Percentiles rank a stretch among this genome's conserved stretches.
These are phyloP conservation scores for Anacardium occidentale DNA, from an alignment of 345 rosid genomes.

Conservation along the genomic window DNA sequence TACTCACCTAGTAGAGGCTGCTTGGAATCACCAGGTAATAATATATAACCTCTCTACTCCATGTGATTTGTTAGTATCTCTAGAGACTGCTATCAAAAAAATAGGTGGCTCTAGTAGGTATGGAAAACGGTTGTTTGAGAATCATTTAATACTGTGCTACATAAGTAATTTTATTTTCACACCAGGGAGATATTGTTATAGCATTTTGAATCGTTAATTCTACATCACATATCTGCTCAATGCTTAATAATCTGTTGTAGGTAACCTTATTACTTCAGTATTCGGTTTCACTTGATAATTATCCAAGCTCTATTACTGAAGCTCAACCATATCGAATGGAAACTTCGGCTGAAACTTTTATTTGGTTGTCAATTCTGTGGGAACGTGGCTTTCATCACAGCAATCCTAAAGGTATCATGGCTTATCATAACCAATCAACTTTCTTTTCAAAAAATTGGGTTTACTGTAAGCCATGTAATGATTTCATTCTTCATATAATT, in stretches of 20 bases:
- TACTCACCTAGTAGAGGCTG: conserved; percentile 95
- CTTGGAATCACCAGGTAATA: conserved; percentile 90
- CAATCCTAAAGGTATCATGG: conserved; percentile 79
- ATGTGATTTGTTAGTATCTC: background rate
- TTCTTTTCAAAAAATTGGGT: background rate
- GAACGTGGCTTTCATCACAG: conserved; percentile 77
- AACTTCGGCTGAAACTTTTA: conserved; percentile 44
- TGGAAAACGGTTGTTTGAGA: background rate
- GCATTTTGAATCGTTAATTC: background rate
- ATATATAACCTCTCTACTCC: conserved; percentile 8
- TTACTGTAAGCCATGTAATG: background rate
- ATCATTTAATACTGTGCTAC: background rate
- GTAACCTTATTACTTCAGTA: conserved; percentile 64
- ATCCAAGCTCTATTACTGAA: conserved; percentile 35
- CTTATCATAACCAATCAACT: conserved; percentile 12
- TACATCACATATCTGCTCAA: conserved; percentile 23
- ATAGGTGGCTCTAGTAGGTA: conserved; percentile 6
- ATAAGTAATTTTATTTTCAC: background rate
- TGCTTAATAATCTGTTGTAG: conserved; percentile 41
- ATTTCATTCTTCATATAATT: background rate
- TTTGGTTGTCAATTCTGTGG: conserved; percentile 89
- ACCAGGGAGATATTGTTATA: background rate
- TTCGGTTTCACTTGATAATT: conserved; percentile 46
- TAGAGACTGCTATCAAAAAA: background rate
- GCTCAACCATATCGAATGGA: conserved; percentile 36